Evolutionary conservation across 495 filamentous ascomycete species (phyloP).

Genomic region (Evernia prunastri): DNA sequence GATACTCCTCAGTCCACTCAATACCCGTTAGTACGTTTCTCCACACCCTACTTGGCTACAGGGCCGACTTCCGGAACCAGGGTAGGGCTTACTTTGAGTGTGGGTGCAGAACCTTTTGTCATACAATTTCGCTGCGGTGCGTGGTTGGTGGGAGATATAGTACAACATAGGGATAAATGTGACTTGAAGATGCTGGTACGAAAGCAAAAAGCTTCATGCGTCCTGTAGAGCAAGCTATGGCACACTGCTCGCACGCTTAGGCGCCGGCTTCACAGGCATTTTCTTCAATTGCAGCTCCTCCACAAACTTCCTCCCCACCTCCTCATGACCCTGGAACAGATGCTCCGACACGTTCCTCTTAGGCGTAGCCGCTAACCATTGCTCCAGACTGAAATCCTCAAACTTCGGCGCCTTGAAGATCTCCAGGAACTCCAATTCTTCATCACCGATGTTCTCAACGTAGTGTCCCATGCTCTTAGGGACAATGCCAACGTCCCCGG

Average conservation of each 20-base stretch:
- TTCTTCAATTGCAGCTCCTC: neutral
- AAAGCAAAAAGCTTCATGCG: too few relatives aligned
- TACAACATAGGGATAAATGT: too few relatives aligned
- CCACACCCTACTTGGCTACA: too few relatives aligned
- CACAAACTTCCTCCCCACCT: neutral
- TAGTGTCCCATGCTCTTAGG: slow-evolving; percentile 60
- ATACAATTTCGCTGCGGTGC: too few relatives aligned
- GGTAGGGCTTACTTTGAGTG: too few relatives aligned
- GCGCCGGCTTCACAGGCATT: neutral
- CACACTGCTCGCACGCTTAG: neutral
- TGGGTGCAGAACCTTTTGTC: too few relatives aligned
- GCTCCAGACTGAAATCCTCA: slow-evolving; percentile 35
- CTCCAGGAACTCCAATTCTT: slow-evolving; percentile 63
- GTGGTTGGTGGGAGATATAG: too few relatives aligned
- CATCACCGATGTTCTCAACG: slow-evolving; percentile 65
- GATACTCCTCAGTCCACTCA: too few relatives aligned
- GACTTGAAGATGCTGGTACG: too few relatives aligned
- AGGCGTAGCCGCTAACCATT: neutral
- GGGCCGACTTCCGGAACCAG: too few relatives aligned
- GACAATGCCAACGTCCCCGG: slow-evolving; percentile 67
- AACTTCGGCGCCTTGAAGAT: slow-evolving; percentile 63
- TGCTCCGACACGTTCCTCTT: neutral
- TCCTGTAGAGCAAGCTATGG: neutral
- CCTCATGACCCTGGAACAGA: neutral
- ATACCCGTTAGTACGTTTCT: too few relatives aligned